A percentile compares a stretch with the other conserved stretches of the same genome.
phyloP scores from a whole-genome alignment of 192 early-diverging fungal genomes.

The Rhizophagus clarus region DNA sequence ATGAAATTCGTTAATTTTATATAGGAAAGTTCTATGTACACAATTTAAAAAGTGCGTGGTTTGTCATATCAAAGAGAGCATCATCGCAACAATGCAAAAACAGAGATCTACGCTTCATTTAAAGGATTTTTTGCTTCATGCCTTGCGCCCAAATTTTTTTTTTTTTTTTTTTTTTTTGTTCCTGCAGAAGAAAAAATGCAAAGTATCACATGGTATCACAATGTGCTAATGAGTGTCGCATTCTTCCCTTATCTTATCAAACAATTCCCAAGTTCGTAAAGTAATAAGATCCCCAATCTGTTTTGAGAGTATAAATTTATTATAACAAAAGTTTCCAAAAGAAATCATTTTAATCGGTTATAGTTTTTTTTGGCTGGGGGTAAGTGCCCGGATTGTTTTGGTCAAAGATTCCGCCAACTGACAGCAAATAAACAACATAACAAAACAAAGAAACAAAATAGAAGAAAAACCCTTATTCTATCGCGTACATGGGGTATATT shows the following conservation, averaged over 20 bases:
- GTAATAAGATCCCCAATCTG: neutral
- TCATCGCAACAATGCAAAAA: neutral
- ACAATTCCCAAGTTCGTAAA: neutral
- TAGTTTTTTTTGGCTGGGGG: neutral
- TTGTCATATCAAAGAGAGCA: neutral
- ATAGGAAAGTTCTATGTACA: neutral
- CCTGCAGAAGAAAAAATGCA: conserved; percentile 17
- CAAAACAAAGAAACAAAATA: neutral
- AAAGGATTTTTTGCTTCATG: conserved; percentile 1
- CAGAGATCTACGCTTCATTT: neutral
- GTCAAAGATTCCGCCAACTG: conserved; percentile 12
- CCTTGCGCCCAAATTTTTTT: neutral
- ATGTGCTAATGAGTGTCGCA: conserved; percentile 7
- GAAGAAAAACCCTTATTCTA: neutral
- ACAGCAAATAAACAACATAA: conserved; percentile 9
- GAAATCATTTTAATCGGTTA: too few species aligned
- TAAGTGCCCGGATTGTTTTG: neutral
- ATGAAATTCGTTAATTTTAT: neutral
- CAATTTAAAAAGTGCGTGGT: neutral
- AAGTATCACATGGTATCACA: conserved; percentile 20
- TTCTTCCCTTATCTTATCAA: conserved; percentile 10
- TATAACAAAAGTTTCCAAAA: too few species aligned
- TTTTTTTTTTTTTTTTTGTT: neutral
- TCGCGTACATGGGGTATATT: neutral
- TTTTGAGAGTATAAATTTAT: neutral